Base-by-base conservation (phyloP, 2,329 filamentous ascomycete genomes). In the Cladosporium sp. region DNA sequence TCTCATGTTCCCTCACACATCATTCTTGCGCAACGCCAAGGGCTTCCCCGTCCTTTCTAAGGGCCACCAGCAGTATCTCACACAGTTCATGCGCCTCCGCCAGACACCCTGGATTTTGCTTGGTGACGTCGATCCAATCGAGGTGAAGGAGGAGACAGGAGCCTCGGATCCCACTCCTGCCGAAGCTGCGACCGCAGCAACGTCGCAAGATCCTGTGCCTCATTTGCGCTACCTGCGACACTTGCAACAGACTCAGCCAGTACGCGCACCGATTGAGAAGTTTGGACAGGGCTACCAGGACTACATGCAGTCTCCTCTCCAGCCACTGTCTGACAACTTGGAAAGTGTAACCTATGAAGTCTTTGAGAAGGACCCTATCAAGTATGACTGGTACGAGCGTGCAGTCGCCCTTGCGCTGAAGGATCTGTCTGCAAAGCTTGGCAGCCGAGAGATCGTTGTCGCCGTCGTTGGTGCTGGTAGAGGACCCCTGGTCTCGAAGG, bases 301-400 rank as follows among this genome's bases (percentile, higher is more conserved):
- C 72, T 99, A 94, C 80, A 80, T 99, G 10, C 94, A 99, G 72
- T 92, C 92, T 1, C 94, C 94, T 2, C 79, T 99, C 39, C 95
- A 99, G 71, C 94, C 94, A 0, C 80, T 99, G 13, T 93, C 93
- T 0, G 94, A 99, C 73, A 99, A 99, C 66, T 81, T 99, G 13
- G 95, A 99, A 72, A 96, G 91, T 47, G 89, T 96, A 40, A 99
- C 94, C 0, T 99, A 99, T 72, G 94, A 99, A 71, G 93, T 97
- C 2, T 99, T 99, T 68, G 94, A 99, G 72, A 95, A 95, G 65
- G 95, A 99, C 63, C 94, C 94, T 0, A 89, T 99, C 75, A 99
- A 99, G 74, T 99, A 99, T 71, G 86, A 91, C 62, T 95, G 93
- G 80, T 99, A 99, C 70, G 91, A 97, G 72, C 80, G 82, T 45